Conservation (phyloP, 208 protist genomes). For the Balamuthia mandrillaris region DNA sequence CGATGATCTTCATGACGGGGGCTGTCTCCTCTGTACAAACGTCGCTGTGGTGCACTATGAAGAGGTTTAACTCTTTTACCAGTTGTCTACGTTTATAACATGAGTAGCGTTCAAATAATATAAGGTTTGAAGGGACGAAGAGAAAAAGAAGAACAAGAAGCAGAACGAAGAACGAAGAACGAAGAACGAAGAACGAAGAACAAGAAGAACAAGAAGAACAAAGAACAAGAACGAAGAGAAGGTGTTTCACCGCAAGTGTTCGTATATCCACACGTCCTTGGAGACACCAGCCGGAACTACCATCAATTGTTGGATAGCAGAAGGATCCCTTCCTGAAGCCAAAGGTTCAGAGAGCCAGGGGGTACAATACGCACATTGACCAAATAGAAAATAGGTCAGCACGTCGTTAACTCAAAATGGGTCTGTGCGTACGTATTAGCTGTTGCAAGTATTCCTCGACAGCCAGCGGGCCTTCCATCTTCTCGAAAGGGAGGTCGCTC, state of each 20-base stretch:
- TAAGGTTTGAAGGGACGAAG: too few relatives aligned
- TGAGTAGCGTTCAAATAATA: too few relatives aligned
- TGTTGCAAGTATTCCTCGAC: slow-evolving; percentile 35
- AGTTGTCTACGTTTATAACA: too few relatives aligned
- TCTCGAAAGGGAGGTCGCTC: not conserved
- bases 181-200: too few relatives aligned
- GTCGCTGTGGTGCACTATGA: slow-evolving; percentile 14
- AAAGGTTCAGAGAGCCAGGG: too few relatives aligned
- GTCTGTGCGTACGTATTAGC: slow-evolving; percentile 10
- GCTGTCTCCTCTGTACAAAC: slow-evolving; percentile 12
- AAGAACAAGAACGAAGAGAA: not conserved
- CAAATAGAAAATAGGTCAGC: too few relatives aligned
- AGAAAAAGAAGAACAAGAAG: too few relatives aligned
- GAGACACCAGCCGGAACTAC: not conserved
- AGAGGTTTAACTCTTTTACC: slow-evolving; percentile 14
- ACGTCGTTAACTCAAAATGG: too few relatives aligned
- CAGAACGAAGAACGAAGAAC: too few relatives aligned
- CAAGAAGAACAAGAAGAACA: too few relatives aligned
- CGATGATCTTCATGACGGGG: slow-evolving; percentile 35
- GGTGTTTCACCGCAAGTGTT: not conserved
- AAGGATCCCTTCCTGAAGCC: not conserved
- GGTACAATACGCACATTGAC: too few relatives aligned
- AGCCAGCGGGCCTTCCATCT: slow-evolving; percentile 22
- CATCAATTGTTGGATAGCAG: not conserved
- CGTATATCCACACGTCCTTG: slow-evolving; percentile 24